Evolutionary conservation across 345 rosid species (phyloP).

Genomic region (Eucalyptus tenuipes): DNA sequence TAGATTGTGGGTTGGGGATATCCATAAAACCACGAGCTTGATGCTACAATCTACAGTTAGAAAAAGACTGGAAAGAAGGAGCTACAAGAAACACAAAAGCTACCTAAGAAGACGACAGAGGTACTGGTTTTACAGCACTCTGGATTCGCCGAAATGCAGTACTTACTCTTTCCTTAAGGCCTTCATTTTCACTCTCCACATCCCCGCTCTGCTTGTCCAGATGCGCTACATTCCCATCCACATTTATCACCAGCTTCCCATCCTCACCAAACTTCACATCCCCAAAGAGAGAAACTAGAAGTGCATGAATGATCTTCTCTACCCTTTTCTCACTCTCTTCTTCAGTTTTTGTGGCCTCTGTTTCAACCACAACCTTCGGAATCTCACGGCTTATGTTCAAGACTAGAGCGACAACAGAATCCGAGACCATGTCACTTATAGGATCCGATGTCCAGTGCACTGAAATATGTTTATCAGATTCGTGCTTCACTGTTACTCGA

Average conservation of each 20-base stretch:
- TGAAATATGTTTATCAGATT: conserved; percentile 74
- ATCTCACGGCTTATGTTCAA: conserved; percentile 66
- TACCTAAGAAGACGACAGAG: conserved; percentile 27
- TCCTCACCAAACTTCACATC: conserved; percentile 77
- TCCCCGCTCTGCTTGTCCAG: conserved; percentile 79
- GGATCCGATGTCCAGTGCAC: conserved; percentile 88
- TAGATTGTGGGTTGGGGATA: neutral
- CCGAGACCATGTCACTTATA: conserved; percentile 87
- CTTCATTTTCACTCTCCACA: conserved; percentile 83
- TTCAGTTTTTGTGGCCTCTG: conserved; percentile 39
- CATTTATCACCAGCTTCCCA: conserved; percentile 58
- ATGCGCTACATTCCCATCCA: conserved; percentile 69
- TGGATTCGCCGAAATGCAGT: conserved; percentile 55
- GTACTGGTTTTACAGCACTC: conserved; percentile 72
- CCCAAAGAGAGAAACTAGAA: conserved; percentile 83
- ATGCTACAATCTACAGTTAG: neutral
- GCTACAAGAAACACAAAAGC: neutral
- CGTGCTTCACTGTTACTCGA: conserved; percentile 67
- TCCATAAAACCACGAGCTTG: neutral
- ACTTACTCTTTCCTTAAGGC: conserved; percentile 72
- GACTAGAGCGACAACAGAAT: conserved; percentile 76
- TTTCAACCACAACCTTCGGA: conserved; percentile 56
- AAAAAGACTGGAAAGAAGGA: neutral
- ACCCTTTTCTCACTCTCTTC: conserved; percentile 65
- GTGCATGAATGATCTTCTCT: conserved; percentile 69